phyloP scores from a whole-genome alignment of 495 filamentous ascomycete genomes.

The Penicillium alfredii region DNA sequence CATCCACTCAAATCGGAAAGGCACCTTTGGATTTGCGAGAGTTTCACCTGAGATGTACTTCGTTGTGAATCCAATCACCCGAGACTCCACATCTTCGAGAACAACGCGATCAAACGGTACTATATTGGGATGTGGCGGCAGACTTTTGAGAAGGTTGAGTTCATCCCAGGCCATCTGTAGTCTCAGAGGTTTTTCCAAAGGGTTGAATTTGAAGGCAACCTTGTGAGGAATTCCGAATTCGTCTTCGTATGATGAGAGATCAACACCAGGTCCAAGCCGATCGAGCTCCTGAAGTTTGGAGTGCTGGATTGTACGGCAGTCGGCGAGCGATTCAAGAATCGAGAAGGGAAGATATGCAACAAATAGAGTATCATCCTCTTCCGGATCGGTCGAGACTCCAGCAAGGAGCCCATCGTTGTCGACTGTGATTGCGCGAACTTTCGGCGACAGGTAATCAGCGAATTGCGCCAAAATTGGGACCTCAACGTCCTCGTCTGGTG shows the following conservation, averaged over 20 bases:
- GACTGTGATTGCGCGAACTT: constrained; percentile 17
- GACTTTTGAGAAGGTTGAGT: constrained; percentile 24
- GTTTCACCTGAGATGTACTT: constrained; percentile 29
- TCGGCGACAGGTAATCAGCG: constrained; percentile 14
- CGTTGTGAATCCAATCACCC: constrained; percentile 37
- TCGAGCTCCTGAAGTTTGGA: constrained; percentile 6
- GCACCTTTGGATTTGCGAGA: constrained; percentile 17
- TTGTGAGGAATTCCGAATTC: constrained; percentile 9
- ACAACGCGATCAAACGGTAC: constrained; percentile 32
- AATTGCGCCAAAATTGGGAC: constrained; percentile 8
- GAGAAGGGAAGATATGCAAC: constrained; percentile 26
- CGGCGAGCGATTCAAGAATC: constrained; percentile 38
- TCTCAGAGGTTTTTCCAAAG: constrained; percentile 10
- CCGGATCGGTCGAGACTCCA: constrained; percentile 15
- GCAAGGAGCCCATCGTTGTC: constrained; percentile 17
- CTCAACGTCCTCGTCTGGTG: constrained; percentile 27
- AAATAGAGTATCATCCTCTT: constrained; percentile 18
- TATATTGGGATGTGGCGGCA: constrained; percentile 31
- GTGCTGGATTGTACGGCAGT: constrained; percentile 1
- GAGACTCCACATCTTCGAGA: constrained; percentile 27
- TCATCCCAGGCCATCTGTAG: constrained; percentile 29
- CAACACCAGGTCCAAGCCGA: constrained; percentile 2
- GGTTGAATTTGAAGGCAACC: constrained; percentile 20
- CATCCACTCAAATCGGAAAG: constrained; percentile 34
- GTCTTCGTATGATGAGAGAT: constrained; percentile 14